Conservation (phyloP, 2,329 filamentous ascomycete genomes). For the Bipolaris sorokiniana region DNA sequence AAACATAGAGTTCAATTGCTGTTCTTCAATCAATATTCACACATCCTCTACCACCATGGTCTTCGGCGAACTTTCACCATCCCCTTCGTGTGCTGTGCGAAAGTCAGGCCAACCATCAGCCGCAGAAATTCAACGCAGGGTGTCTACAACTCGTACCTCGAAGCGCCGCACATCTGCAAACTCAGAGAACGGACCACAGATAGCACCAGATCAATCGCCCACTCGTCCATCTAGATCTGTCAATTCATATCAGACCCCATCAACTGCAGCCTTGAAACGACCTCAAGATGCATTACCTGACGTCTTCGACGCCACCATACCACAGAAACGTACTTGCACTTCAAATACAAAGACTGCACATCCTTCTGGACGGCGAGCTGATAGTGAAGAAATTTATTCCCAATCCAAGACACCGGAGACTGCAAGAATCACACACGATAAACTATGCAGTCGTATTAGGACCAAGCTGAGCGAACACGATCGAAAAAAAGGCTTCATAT, state of each 20-base stretch:
- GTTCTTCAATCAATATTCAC: background rate
- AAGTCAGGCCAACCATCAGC: no score
- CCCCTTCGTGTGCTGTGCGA: background rate
- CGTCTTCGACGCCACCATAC: no score
- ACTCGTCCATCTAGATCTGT: background rate
- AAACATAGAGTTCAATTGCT: background rate
- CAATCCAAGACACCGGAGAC: background rate
- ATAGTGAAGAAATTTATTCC: background rate
- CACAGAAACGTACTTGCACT: no score
- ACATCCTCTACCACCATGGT: background rate
- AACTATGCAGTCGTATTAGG: constrained; percentile 1
- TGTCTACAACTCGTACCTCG: background rate
- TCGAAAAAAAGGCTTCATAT: constrained; percentile 10
- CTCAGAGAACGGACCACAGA: background rate
- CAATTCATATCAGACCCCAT: no score
- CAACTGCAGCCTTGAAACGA: no score
- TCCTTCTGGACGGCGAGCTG: background rate
- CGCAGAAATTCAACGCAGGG: background rate
- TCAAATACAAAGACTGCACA: background rate
- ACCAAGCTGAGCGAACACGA: background rate
- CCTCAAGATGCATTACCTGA: no score
- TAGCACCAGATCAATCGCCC: background rate
- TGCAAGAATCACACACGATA: constrained; percentile 5
- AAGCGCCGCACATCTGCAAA: background rate
- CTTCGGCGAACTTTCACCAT: background rate